These are phyloP conservation scores for Oldenlandia corymbosa DNA, from an alignment of 257 asterid genomes.

Conservation along the genomic window DNA sequence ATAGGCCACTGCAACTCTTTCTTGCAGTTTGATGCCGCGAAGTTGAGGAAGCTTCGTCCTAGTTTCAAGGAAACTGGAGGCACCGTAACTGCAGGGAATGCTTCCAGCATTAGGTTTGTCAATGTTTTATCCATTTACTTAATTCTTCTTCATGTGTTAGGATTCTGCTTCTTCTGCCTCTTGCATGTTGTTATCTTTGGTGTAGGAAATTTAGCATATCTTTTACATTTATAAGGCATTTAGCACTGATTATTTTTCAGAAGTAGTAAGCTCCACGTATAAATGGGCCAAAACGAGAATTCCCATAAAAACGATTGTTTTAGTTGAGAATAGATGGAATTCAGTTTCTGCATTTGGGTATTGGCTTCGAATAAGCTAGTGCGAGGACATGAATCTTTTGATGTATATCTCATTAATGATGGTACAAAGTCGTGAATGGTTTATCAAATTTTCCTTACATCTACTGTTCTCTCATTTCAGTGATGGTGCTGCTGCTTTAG, in stretches of 20 bases:
- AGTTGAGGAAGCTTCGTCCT: slow-evolving; percentile 89
- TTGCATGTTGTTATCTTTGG: not conserved
- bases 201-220: not conserved
- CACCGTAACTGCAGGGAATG: slow-evolving; percentile 94
- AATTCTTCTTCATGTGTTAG: not conserved
- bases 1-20: slow-evolving; percentile 7
- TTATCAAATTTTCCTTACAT: slow-evolving; percentile 11
- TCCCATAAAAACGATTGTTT: not conserved
- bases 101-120: slow-evolving; percentile 90
- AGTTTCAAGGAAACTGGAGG: slow-evolving; percentile 98
- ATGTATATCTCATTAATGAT: slow-evolving; percentile 2
- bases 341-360: not conserved
- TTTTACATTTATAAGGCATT: not conserved
- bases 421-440: not conserved
- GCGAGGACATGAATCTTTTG: slow-evolving; percentile 5
- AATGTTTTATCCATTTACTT: slow-evolving; percentile 1
- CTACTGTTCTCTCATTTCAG: slow-evolving; percentile 38
- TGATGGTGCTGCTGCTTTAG: slow-evolving; percentile 98
- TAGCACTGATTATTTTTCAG: too few relatives aligned
- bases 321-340: not conserved
- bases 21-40: slow-evolving; percentile 84
- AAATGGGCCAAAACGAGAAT: not conserved
- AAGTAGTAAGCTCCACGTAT: not conserved
- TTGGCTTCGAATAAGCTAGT: not conserved
- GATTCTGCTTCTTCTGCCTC: not conserved